A percentile compares a stretch with the other conserved stretches of the same genome.
These are phyloP conservation scores for Hibiscus trionum DNA, from an alignment of 345 rosid species.

Conservation along the genomic window DNA sequence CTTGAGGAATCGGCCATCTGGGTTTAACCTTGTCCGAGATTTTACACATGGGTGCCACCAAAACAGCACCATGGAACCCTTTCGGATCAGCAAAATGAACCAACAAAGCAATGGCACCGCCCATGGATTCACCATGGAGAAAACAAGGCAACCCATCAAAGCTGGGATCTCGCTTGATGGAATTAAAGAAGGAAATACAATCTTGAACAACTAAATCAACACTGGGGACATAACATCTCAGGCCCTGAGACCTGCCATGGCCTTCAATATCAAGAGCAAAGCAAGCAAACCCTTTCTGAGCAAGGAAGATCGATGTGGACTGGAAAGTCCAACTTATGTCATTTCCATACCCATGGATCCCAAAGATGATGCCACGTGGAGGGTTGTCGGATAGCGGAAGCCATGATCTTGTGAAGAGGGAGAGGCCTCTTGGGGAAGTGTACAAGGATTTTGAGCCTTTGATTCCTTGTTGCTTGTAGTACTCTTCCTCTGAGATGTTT, in stretches of 20 bases:
- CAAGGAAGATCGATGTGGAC: conserved; percentile 61
- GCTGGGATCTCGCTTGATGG: conserved; percentile 32
- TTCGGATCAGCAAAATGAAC: conserved; percentile 45
- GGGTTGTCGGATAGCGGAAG: conserved; percentile 35
- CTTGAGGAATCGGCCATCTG: conserved; percentile 69
- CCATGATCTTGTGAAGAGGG: conserved; percentile 78
- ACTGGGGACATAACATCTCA: conserved; percentile 53
- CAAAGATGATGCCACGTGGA: conserved; percentile 57
- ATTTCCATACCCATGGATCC: conserved; percentile 84
- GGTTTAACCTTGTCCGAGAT: conserved; percentile 68
- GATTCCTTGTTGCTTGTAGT: conserved; percentile 49
- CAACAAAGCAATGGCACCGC: conserved; percentile 67
- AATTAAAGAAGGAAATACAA: conserved; percentile 42
- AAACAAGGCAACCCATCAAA: conserved; percentile 44
- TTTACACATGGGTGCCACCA: conserved; percentile 83
- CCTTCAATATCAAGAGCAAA: conserved; percentile 77
- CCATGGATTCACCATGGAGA: conserved; percentile 78
- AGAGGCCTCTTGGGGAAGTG: conserved; percentile 9
- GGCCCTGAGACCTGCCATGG: conserved; percentile 72
- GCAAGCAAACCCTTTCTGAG: conserved; percentile 72
- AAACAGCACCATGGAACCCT: conserved; percentile 58
- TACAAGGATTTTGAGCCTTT: conserved; percentile 43
- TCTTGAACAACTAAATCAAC: conserved; percentile 44
- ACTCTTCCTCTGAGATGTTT: conserved; percentile 23
- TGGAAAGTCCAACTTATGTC: conserved; percentile 85